Percentiles rank a stretch among this genome's conserved stretches.
Evolutionary conservation across 768 basidiomycete genomes (phyloP).

Genomic region (Tylopilus sp.): DNA sequence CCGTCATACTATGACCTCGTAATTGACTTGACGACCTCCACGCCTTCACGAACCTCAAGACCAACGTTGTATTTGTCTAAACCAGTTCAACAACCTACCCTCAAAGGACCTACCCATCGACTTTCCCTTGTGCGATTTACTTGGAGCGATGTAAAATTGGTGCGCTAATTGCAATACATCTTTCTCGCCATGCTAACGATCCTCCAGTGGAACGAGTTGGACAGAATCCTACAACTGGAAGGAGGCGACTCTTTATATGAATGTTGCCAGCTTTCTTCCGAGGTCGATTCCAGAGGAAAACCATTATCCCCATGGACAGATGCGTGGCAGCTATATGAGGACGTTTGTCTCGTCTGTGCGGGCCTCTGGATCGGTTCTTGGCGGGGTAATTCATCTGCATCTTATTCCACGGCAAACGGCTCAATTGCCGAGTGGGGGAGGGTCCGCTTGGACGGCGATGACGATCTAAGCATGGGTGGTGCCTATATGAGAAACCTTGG

Average conservation of each 20-base stretch:
- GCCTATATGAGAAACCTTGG: conserved; percentile 56
- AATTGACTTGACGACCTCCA: conserved; percentile 72
- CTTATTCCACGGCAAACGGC: conserved; percentile 49
- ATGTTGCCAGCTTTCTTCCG: conserved; percentile 36
- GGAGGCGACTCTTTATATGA: conserved; percentile 24
- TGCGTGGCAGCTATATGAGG: conserved; percentile 80
- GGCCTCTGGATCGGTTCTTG: conserved; percentile 77
- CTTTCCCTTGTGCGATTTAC: conserved; percentile 68
- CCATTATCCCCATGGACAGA: conserved; percentile 60
- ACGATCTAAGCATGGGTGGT: conserved; percentile 45
- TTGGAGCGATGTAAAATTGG: conserved; percentile 80
- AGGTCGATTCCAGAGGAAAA: conserved; percentile 35
- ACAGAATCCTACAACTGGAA: conserved; percentile 62
- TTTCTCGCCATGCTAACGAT: neutral
- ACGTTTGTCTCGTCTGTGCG: conserved; percentile 78
- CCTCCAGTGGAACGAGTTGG: conserved; percentile 72
- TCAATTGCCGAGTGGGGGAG: conserved; percentile 51
- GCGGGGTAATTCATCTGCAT: conserved; percentile 44
- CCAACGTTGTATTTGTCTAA: conserved; percentile 66
- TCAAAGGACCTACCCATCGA: conserved; percentile 46
- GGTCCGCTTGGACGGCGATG: conserved; percentile 63
- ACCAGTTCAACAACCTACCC: conserved; percentile 35
- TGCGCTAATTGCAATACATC: conserved; percentile 29
- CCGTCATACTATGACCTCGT: conserved; percentile 76
- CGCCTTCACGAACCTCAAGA: conserved; percentile 55